Evolutionary conservation across 164 flowering plant genomes (phyloP).

Genomic region (Aristolochia californica): DNA sequence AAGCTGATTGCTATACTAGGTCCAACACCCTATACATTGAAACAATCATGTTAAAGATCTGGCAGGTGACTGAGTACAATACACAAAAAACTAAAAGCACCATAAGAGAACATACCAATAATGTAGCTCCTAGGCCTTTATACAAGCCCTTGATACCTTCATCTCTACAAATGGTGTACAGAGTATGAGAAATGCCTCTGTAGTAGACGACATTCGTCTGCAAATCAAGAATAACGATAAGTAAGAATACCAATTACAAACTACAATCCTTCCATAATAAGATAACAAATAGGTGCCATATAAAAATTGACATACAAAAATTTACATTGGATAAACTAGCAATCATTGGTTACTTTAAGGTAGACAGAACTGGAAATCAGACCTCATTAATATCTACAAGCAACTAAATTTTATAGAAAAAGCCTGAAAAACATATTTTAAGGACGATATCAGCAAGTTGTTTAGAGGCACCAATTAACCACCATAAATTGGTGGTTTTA

Average conservation of each 20-base stretch:
- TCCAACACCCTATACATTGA: constrained; percentile 64
- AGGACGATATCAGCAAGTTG: no score
- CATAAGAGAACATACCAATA: constrained; percentile 55
- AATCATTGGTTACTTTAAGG: no score
- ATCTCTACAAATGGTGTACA: constrained; percentile 60
- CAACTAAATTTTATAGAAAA: no score
- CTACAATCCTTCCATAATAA: no score
- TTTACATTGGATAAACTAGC: no score
- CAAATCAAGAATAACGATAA: constrained; percentile 4
- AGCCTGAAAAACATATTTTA: no score
- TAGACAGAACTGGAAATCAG: no score
- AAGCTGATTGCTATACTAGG: constrained; percentile 82
- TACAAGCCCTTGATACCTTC: constrained; percentile 66
- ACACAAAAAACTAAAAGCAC: not conserved
- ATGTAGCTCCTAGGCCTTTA: constrained; percentile 83
- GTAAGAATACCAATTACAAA: not conserved
- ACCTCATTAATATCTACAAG: no score
- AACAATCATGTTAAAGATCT: not conserved
- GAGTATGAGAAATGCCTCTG: constrained; percentile 56
- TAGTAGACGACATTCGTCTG: constrained; percentile 62
- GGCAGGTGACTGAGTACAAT: not conserved
- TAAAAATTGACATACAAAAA: no score
- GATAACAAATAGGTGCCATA: no score
- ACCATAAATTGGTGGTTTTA: no score
- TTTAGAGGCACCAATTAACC: no score